These are phyloP conservation scores for Kodamaea derodonti DNA, from an alignment of 1,139 yeast species.

Conservation along the genomic window DNA sequence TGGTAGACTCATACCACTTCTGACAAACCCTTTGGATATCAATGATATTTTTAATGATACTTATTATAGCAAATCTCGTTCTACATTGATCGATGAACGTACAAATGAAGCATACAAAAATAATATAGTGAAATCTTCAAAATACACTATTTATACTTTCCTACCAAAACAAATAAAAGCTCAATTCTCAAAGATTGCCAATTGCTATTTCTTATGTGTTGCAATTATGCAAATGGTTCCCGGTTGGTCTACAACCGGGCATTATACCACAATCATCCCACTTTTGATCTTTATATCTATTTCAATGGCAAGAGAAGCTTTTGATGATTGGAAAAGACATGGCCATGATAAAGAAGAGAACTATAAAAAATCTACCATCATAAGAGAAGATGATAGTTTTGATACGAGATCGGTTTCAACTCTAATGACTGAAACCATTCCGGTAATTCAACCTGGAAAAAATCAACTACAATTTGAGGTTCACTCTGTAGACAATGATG, in stretches of 20 bases:
- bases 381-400: slow-evolving; percentile 26
- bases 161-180: slow-evolving; percentile 85
- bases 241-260: slow-evolving; percentile 96
- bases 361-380: slow-evolving; percentile 49
- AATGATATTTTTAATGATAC: slow-evolving; percentile 27
- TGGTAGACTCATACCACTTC: slow-evolving; percentile 76
- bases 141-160: slow-evolving; percentile 77
- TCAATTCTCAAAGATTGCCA: slow-evolving; percentile 90
- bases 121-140: slow-evolving; percentile 80
- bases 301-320: slow-evolving; percentile 89
- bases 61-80: slow-evolving; percentile 22
- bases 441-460: background rate
- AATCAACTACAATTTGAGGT: background rate
- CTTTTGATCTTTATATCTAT: slow-evolving; percentile 82
- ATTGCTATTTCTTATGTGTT: slow-evolving; percentile 77
- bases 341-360: slow-evolving; percentile 84
- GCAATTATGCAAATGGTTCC: slow-evolving; percentile 96
- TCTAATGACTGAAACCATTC: slow-evolving; percentile 33
- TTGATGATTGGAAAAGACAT: slow-evolving; percentile 88
- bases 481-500: slow-evolving; percentile 3
- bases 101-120: slow-evolving; percentile 57
- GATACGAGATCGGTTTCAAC: slow-evolving; percentile 39
- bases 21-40: slow-evolving; percentile 31
- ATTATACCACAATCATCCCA: slow-evolving; percentile 92
- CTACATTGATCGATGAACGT: slow-evolving; percentile 60